Evolutionary conservation across 257 asterid species (phyloP).

Genomic region (Rubia yunnanensis): DNA sequence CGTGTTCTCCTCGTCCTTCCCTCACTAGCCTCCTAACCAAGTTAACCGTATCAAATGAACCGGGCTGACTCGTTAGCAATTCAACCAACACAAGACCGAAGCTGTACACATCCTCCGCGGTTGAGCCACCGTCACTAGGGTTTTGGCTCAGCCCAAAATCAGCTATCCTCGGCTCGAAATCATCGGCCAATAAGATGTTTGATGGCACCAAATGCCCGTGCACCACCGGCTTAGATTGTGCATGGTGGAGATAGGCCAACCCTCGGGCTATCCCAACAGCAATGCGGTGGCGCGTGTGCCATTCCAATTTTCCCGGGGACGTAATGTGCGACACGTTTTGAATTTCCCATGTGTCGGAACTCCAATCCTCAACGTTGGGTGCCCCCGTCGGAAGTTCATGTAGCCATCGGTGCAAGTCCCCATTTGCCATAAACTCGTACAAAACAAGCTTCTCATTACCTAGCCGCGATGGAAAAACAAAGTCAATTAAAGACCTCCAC

Average conservation of each 20-base stretch:
- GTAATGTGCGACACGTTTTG: slow-evolving; percentile 27
- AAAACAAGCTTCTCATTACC: slow-evolving; percentile 81
- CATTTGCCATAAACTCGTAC: slow-evolving; percentile 82
- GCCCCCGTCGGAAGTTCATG: slow-evolving; percentile 80
- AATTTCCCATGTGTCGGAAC: slow-evolving; percentile 82
- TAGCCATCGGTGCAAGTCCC: slow-evolving; percentile 90
- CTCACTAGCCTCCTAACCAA: slow-evolving; percentile 52
- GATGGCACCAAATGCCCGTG: slow-evolving; percentile 68
- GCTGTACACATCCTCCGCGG: slow-evolving; percentile 56
- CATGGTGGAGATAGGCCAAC: slow-evolving; percentile 87
- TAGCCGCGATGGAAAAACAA: slow-evolving; percentile 13
- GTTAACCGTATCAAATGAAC: slow-evolving; percentile 35
- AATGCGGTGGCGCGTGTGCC: slow-evolving; percentile 97
- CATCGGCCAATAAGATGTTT: slow-evolving; percentile 58
- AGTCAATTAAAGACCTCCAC: background rate
- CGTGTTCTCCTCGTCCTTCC: slow-evolving; percentile 48
- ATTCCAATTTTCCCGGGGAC: slow-evolving; percentile 56
- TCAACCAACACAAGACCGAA: slow-evolving; percentile 74
- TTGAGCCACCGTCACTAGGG: slow-evolving; percentile 24
- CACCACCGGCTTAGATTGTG: slow-evolving; percentile 69
- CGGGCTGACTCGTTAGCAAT: slow-evolving; percentile 47
- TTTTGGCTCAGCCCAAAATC: slow-evolving; percentile 49
- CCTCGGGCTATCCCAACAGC: slow-evolving; percentile 98
- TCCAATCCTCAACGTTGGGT: slow-evolving; percentile 85
- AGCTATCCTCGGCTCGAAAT: slow-evolving; percentile 68